phyloP scores from a whole-genome alignment of 2,329 filamentous ascomycete genomes.

The Hypoxylon sp. region DNA sequence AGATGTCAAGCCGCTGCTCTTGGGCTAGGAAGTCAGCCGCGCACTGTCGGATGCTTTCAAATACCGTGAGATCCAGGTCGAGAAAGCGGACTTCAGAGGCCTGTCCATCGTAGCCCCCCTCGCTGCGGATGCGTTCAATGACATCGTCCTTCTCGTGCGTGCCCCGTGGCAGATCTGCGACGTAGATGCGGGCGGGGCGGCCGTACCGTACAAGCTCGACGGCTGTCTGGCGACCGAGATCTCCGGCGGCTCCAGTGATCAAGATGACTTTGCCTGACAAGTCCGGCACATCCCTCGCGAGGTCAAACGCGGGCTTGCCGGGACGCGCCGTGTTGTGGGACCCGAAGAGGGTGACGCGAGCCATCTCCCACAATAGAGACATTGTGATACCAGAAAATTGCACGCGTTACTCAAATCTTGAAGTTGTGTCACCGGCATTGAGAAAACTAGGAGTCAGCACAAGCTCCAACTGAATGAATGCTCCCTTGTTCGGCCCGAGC shows the following conservation, averaged over 20 bases:
- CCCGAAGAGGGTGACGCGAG: too few species aligned
- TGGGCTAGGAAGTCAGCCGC: slow-evolving; percentile 12
- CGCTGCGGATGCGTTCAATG: slow-evolving; percentile 5
- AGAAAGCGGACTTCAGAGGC: slow-evolving; percentile 5
- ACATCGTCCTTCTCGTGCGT: slow-evolving; percentile 4
- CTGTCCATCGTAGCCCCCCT: slow-evolving; percentile 12
- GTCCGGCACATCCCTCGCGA: slow-evolving; percentile 22
- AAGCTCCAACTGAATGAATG: too few species aligned
- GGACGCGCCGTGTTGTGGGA: too few species aligned
- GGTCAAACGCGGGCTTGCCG: too few species aligned
- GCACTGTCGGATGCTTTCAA: slow-evolving; percentile 7
- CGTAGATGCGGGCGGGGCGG: slow-evolving; percentile 23
- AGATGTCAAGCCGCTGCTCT: slow-evolving; percentile 17
- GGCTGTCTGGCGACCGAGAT: slow-evolving; percentile 20
- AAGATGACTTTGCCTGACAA: slow-evolving; percentile 26
- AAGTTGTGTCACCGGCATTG: too few species aligned
- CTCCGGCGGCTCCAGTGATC: slow-evolving; percentile 17
- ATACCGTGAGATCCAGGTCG: slow-evolving; percentile 17
- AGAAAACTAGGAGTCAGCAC: too few species aligned
- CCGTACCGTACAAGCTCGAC: slow-evolving; percentile 26
- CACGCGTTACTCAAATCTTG: too few species aligned
- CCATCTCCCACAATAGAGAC: too few species aligned
- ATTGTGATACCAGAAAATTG: too few species aligned
- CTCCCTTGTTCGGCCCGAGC: too few species aligned
- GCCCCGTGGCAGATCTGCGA: slow-evolving; percentile 24